A percentile compares a stretch with the other conserved stretches of the same genome.
These are phyloP conservation scores for Phlyctochytrium planicorne DNA, from an alignment of 192 early-diverging fungal genomes.

Conservation along the genomic window DNA sequence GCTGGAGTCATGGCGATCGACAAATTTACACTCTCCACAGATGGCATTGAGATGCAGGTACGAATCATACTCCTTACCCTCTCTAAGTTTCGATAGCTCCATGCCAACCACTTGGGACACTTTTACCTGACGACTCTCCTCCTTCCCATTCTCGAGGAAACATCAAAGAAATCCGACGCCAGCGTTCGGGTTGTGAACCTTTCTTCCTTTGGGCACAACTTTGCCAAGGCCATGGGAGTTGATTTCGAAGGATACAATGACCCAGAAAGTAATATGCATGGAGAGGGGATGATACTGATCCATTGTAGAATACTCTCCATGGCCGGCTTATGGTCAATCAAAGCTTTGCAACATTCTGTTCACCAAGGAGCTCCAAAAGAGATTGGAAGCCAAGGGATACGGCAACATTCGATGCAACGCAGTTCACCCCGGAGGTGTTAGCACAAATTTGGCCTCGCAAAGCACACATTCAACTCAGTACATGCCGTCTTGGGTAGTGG, in stretches of 20 bases:
- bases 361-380: conserved; percentile 20
- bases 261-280: neutral
- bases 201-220: conserved; percentile 36
- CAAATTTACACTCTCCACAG: conserved; percentile 20
- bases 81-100: no score
- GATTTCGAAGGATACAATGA: conserved; percentile 28
- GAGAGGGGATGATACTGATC: conserved; percentile 7
- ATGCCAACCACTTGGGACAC: conserved; percentile 52
- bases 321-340: conserved; percentile 37
- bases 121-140: conserved; percentile 24
- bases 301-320: conserved; percentile 12
- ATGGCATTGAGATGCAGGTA: conserved; percentile 27
- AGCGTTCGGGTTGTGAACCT: conserved; percentile 44
- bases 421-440: conserved; percentile 54
- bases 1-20: conserved; percentile 59
- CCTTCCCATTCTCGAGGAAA: conserved; percentile 30
- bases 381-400: conserved; percentile 10
- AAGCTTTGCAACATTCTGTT: conserved; percentile 44
- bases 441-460: conserved; percentile 41
- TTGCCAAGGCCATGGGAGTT: conserved; percentile 39
- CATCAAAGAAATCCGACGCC: conserved; percentile 16
- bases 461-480: neutral
- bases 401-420: conserved; percentile 11
- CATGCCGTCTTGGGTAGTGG: neutral
- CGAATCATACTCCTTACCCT: conserved; percentile 36